Evolutionary conservation across 164 flowering plant genomes (phyloP), one percentile per base, ranked within the genome.

Genomic region (Euptelea pleiosperma): DNA sequence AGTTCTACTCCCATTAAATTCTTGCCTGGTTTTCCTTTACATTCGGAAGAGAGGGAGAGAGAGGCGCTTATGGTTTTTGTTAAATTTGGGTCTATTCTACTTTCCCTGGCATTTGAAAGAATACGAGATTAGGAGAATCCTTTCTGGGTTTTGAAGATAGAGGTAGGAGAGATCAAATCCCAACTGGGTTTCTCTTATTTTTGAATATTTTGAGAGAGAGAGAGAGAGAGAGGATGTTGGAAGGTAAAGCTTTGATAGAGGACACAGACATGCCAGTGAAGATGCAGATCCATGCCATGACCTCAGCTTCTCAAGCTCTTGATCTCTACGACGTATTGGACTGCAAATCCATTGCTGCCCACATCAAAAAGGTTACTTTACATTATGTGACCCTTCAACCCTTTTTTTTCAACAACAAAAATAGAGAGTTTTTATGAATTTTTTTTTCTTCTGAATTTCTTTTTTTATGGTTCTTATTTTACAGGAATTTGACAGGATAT

Each of bases 261-360:
- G 96, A 87, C 53, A 77, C 91, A 45, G 96, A 87, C 75, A 87
- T 87, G 96, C 89, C 87, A 16, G 31, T 61, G 72, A 87, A 80
- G 82, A 87, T 87, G 96, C 91, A 85, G 82, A 67, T 77, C 46
- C 87, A 80, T 54, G 96, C 96, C 61, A 80, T 79, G 83, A 69
- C 77, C 42, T 68, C 59, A 69, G 91, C 96, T 52, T 79, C 89
- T 71, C 73, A 80, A 64, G 91, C 96, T 61, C 70, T 87, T 57
- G 96, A 85, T 80, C 70, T 82, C 31, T 83, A 74, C 65, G 96
- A 87, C 58, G 87, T 85, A 44, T n/a, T 75, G 18, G 96, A 87
- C 52, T 83, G 72, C 79, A 82, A 50, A 70, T 77, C 83, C 79
- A 80, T 83, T 42, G 91, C 96, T 65, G 83, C 80, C 59, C 78